Evolutionary conservation across 1,139 yeast species (phyloP), one percentile per base, ranked within the genome.

Genomic region (Suhomyces guaymorum): DNA sequence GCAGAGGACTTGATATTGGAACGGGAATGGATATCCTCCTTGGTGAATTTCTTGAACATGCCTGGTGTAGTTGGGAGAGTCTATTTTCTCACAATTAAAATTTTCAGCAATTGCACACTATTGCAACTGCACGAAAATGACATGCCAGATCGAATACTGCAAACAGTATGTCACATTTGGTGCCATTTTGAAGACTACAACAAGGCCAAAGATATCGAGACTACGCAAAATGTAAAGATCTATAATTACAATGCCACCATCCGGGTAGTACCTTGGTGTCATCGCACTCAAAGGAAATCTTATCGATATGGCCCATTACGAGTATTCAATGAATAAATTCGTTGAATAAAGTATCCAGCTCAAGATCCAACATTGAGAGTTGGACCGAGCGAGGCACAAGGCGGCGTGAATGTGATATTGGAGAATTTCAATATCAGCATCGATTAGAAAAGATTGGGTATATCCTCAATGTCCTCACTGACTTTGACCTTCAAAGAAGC

Each of bases 1-100:
- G 84, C 92, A 1, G 97, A 89, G 1, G 96, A 87, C 62, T 90
- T 90, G 60, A 89, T 83, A 56, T 89, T 90, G 10, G 97, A 82
- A 46, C 94, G 82, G 9, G 96, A 83, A 53, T 88, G 95, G 33
- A 89, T 75, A 55, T 89, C 96, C 34, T 88, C 96, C 49, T 78
- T 82, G 20, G 88, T 74, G 64, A 89, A 88, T 59, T 88, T 87
- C 57, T 66, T 73, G 49, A 77, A 75, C 81, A 77, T 75, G 29
- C 8, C 24, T n/a, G 15, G 14, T 15, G 20, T 6, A 6, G 19
- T 10, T 14, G n/a, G 13, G 15, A n/a, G 10, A 25, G 8, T 10
- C 16, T 12, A 17, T 15, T n/a, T 12, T 23, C 15, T 8, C 11
- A 4, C 5, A 14, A 5, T 4, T 11, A 24, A 24, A 24, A 14